Percentiles rank a stretch among this genome's conserved stretches.
These are phyloP conservation scores for Harrya chromipes DNA, from an alignment of 768 basidiomycete species.

Conservation along the genomic window DNA sequence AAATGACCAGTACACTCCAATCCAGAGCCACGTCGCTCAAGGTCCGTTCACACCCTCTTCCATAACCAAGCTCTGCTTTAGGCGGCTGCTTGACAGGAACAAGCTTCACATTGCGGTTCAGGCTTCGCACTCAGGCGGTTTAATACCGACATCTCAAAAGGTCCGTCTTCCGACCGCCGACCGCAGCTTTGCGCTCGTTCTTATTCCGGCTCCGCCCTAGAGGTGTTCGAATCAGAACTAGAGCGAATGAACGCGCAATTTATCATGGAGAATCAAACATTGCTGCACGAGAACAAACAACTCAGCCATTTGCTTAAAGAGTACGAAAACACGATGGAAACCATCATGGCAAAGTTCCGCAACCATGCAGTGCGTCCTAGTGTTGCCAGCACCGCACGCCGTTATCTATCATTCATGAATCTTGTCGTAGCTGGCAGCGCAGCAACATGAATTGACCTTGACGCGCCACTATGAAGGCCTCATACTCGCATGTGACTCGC, in stretches of 20 bases:
- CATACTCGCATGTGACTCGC: constrained; percentile 61
- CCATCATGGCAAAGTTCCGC: constrained; percentile 94
- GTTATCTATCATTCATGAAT: constrained; percentile 5
- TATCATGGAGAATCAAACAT: constrained; percentile 89
- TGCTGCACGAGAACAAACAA: constrained; percentile 95
- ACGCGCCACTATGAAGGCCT: constrained; percentile 89
- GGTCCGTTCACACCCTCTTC: constrained; percentile 39
- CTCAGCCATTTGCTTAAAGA: constrained; percentile 85
- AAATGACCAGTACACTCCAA: constrained; percentile 65
- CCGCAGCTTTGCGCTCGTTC: constrained; percentile 6
- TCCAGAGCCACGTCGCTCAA: constrained; percentile 70
- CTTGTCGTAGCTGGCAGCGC: constrained; percentile 71
- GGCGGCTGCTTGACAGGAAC: constrained; percentile 45
- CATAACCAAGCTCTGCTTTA: constrained; percentile 10
- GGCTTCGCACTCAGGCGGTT: constrained; percentile 80
- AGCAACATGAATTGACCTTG: constrained; percentile 83
- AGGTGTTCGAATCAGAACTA: constrained; percentile 88
- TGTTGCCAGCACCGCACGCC: background rate
- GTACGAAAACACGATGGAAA: constrained; percentile 92
- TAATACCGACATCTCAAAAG: constrained; percentile 85
- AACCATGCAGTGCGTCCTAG: constrained; percentile 72
- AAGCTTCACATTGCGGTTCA: constrained; percentile 66
- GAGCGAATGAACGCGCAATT: constrained; percentile 88
- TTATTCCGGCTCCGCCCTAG: constrained; percentile 41
- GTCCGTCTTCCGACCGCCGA: constrained; percentile 34